Base-by-base conservation (phyloP, 2,329 filamentous ascomycete species). In the Blastomyces parvus region DNA sequence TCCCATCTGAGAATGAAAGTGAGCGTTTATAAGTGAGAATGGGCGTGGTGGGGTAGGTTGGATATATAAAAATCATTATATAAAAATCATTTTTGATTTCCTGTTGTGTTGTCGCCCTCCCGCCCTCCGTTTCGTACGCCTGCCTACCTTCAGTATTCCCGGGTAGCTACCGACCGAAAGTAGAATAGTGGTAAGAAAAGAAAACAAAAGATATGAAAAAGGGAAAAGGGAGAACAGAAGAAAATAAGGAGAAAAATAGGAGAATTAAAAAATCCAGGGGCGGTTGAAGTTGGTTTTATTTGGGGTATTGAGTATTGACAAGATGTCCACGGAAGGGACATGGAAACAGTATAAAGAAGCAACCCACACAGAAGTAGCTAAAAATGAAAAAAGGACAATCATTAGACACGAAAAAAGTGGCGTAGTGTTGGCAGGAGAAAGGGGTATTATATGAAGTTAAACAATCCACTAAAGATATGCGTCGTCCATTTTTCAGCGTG, bases 301-400 rank as follows among this genome's bases (percentile, higher is more conserved):
- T 44, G 56, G 56, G 56, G 56, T 59, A 59, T 60, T 48, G 44
- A 60, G 40, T n/a, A 42, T 22, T 42, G 42, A 46, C 19, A 44
- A 19, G 50, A 60, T 33, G 42, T 36, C 3, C 8, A 19, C 11
- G 17, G 33, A 33, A 9, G 17, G 30, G 44, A 22, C n/a, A 4
- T 17, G 25, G 11, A 42, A 50, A 14, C 6, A 50, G 25, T 9
- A 3, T 9, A 19, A 33, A 22, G 6, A 46, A 48, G 40, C 11
- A 22, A 46, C n/a, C 30, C 42, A n/a, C 25, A 25, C 9, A 50
- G 22, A 59, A 46, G 38, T 19, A 19, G 22, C 13, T 19, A 30
- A 50, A 50, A 46, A 42, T n/a, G 11, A 27, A 22, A 27, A 44
- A 25, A 5, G 44, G 19, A 42, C 57, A 40, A 40, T 48, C 40